Base-by-base conservation (phyloP, 2,329 filamentous ascomycete genomes). In the Cordyceps militaris region DNA sequence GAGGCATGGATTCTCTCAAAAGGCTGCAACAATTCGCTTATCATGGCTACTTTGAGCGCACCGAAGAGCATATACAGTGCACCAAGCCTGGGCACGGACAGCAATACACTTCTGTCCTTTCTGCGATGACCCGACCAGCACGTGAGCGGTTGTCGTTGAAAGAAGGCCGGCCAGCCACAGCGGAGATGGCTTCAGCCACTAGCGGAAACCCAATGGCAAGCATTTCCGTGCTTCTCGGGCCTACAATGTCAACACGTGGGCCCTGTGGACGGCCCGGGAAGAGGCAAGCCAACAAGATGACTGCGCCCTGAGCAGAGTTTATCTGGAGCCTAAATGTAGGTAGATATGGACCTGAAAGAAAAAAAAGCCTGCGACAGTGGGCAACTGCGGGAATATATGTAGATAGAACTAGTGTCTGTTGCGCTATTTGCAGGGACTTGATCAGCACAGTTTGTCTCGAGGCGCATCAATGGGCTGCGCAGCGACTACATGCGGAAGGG, bases 401-500 rank as follows among this genome's bases (percentile, higher is more conserved):
- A 43, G 26, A 28, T 6, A 3, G 10, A 11, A 36, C 52, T 34
- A 36, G n/a, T n/a, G n/a, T n/a, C n/a, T n/a, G n/a, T n/a, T n/a
- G n/a, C n/a, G n/a, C n/a, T n/a, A n/a, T n/a, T n/a, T n/a, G n/a
- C n/a, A n/a, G n/a, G n/a, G n/a, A n/a, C n/a, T 47, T 55, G 42
- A 36, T 38, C 47, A 42, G 14, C 6, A n/a, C 30, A 11, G 38
- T n/a, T 54, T 10, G 28, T 30, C 26, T 26, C 19, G 26, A 54
- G 51, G 51, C 51, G 52, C 28, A 16, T 55, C n/a, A n/a, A n/a
- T n/a, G n/a, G 52, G 52, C 42, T 53, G 40, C 10, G 42, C 8
- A 38, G 5, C 4, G 2, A 30, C 30, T 26, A 11, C 42, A 46
- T 55, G 14, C 19, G 42, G 52, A 55, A 55, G 30, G 26, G 52